These are phyloP conservation scores for Aspergillus alliaceus DNA, from an alignment of 2,329 filamentous ascomycete species.

Conservation along the genomic window DNA sequence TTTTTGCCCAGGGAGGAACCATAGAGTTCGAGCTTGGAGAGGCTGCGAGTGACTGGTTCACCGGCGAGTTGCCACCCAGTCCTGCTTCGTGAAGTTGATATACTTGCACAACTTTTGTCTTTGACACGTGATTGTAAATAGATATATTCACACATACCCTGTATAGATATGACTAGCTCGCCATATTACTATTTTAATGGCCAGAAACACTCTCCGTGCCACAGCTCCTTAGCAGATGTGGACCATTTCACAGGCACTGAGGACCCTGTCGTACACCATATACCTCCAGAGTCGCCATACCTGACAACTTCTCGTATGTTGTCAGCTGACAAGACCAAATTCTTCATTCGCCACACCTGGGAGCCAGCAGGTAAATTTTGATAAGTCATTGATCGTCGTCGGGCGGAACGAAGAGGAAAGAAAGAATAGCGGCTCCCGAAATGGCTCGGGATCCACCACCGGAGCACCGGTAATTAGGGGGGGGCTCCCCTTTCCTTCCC, in stretches of 20 bases:
- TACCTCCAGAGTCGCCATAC: not conserved
- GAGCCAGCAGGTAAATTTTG: not conserved
- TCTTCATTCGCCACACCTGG: not conserved
- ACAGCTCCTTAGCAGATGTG: no score
- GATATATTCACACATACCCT: not conserved
- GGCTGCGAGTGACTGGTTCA: slow-evolving; percentile 56
- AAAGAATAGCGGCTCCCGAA: not conserved
- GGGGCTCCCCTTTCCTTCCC: not conserved
- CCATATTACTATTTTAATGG: not conserved
- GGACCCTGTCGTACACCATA: not conserved
- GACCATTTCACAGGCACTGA: not conserved
- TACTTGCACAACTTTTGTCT: not conserved
- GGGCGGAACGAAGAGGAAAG: not conserved
- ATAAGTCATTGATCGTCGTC: not conserved
- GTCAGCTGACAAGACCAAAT: not conserved
- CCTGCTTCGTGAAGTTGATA: slow-evolving; percentile 44
- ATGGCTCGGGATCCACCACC: not conserved
- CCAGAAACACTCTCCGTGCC: no score
- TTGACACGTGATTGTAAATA: not conserved
- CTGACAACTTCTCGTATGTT: not conserved
- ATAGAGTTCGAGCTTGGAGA: slow-evolving; percentile 65
- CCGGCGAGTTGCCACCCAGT: slow-evolving; percentile 61
- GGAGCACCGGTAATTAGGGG: not conserved
- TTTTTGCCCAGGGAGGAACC: slow-evolving; percentile 64
- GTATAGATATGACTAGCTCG: not conserved